Evolutionary conservation across 495 filamentous ascomycete species (phyloP), one percentile per base, ranked within the genome.

Genomic region (Penicillium turbatum): DNA sequence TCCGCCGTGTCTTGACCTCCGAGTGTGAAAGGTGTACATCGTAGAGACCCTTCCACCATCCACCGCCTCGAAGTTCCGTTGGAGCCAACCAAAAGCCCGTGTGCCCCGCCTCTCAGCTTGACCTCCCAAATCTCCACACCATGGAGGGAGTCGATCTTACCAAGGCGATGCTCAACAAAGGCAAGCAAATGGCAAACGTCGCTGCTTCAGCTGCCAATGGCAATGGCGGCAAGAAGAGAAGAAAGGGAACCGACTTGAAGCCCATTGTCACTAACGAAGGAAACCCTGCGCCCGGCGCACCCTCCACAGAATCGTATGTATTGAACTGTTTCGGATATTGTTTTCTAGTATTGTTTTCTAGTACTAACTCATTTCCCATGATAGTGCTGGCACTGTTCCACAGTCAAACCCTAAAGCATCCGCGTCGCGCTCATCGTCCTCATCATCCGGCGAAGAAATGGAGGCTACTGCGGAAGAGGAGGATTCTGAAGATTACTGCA

Each of bases 401-500:
- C 27, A 38, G 15, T 34, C 55, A 31, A 66, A 58, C 45, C 17
- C 53, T n/a, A 62, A 62, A 45, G 2, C 68, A 48, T 62, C 79
- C 29, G 62, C 84, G 70, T 86, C 83, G 68, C 86, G 86, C 32
- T 93, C 90, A 26, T 86, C 87, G 11, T 90, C 87, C 21, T 82
- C 86, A n/a, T 89, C 88, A 24, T 89, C 89, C 46, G 89, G 86
- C 59, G 92, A 96, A 55, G 87, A 88, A 56, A 80, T 90, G 63
- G 90, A 95, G 63, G 90, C 92, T 61, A 95, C 93, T 5, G 95
- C 93, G 44, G 93, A 98, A 61, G 93, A 98, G 72, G 93, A 98
- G 72, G 95, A 97, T 65, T 96, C 90, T 27, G 93, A 98, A 67
- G 93, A 98, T 67, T 98, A 98, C 74, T 97, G 92, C 78, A 97